Evolutionary conservation across 2,329 filamentous ascomycete genomes (phyloP).

Genomic region (Colletotrichum australisinense): DNA sequence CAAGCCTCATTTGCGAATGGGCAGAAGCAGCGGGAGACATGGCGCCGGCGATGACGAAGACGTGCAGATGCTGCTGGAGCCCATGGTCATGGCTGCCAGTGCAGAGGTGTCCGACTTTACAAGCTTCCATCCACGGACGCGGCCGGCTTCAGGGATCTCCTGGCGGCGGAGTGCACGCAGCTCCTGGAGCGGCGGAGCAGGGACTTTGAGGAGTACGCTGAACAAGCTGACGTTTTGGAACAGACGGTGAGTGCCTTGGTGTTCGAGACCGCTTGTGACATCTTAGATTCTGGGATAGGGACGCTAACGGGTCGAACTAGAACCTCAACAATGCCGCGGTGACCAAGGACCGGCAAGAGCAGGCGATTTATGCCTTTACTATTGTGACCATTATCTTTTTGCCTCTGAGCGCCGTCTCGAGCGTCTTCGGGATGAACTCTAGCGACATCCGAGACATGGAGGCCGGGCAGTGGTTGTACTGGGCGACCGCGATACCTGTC

Average conservation of each 20-base stretch:
- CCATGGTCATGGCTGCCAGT: not conserved
- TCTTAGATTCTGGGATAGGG: not conserved
- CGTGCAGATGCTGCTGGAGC: slow-evolving; percentile 6
- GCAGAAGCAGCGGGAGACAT: slow-evolving; percentile 13
- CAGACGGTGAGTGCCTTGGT: slow-evolving; percentile 40
- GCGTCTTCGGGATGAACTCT: slow-evolving; percentile 66
- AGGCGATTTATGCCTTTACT: slow-evolving; percentile 61
- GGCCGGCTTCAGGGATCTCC: slow-evolving; percentile 41
- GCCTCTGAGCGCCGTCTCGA: slow-evolving; percentile 57
- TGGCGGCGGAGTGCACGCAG: slow-evolving; percentile 51
- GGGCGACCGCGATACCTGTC: slow-evolving; percentile 59
- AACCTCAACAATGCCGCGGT: slow-evolving; percentile 51
- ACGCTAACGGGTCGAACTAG: slow-evolving; percentile 31
- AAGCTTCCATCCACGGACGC: slow-evolving; percentile 32
- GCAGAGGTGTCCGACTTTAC: slow-evolving; percentile 33
- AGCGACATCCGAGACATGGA: slow-evolving; percentile 61
- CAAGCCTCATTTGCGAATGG: slow-evolving; percentile 26
- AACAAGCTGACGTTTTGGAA: slow-evolving; percentile 41
- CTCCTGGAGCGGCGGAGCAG: slow-evolving; percentile 49
- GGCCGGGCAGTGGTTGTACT: slow-evolving; percentile 61
- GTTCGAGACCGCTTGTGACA: not conserved
- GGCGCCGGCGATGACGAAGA: slow-evolving; percentile 18
- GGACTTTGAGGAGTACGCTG: slow-evolving; percentile 44
- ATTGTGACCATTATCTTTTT: slow-evolving; percentile 62
- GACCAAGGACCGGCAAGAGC: slow-evolving; percentile 58